Percentiles rank a stretch among this genome's conserved stretches.
Conservation (phyloP, 225 moss, liverwort and hornwort species). For the Physcomitrellopsis africana region DNA sequence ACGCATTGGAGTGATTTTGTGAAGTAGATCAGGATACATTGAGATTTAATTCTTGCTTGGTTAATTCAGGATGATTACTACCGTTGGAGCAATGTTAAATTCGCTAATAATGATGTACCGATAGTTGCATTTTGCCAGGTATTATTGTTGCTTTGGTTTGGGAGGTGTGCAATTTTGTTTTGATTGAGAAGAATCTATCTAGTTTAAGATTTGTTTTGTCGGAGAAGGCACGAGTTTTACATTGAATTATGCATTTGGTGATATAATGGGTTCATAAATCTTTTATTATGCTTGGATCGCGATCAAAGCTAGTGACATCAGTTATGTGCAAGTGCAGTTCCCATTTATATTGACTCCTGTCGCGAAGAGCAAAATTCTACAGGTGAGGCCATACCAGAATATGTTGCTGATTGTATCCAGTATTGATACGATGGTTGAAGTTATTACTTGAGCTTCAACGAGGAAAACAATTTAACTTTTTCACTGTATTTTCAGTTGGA, state of each 20-base stretch:
- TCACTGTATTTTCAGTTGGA: constrained; percentile 49
- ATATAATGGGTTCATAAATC: constrained; percentile 10
- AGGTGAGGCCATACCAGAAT: constrained; percentile 46
- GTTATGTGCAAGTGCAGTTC: constrained; percentile 45
- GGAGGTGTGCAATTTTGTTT: neutral
- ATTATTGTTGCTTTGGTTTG: neutral
- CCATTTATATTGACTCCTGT: constrained; percentile 68
- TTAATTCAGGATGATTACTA: constrained; percentile 39
- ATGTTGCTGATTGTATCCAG: constrained; percentile 4
- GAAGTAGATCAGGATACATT: constrained; percentile 5
- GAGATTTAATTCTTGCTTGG: constrained; percentile 6
- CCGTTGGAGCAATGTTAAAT: constrained; percentile 33
- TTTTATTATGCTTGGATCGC: constrained; percentile 12
- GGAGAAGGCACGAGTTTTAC: neutral
- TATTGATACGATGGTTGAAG: constrained; percentile 3
- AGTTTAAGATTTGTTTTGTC: neutral
- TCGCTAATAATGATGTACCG: constrained; percentile 22
- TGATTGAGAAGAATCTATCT: neutral
- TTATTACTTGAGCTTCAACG: neutral
- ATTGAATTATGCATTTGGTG: neutral
- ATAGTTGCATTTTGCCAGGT: constrained; percentile 52
- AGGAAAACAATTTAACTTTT: constrained; percentile 7
- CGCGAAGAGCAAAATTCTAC: constrained; percentile 79
- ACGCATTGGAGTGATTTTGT: neutral
- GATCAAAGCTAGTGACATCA: constrained; percentile 6